Evolutionary conservation across 2,329 filamentous ascomycete species (phyloP).

Genomic region (Exophiala xenobiotica): DNA sequence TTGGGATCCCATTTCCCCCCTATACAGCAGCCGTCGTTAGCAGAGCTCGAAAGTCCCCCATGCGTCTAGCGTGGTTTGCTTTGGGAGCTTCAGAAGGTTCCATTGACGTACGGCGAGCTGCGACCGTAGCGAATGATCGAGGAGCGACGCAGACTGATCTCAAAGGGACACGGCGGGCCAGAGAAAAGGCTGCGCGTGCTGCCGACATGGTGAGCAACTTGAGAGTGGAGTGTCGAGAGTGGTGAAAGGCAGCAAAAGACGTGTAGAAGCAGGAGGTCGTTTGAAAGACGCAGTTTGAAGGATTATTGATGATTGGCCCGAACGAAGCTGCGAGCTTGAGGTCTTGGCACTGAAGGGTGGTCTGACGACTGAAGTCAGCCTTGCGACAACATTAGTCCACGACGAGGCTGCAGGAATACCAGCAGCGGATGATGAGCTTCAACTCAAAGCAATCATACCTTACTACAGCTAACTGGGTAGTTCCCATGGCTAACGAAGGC

Average conservation of each 20-base stretch:
- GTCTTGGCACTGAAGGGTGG: conserved; percentile 7
- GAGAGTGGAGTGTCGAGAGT: conserved; percentile 22
- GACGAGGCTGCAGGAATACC: not conserved
- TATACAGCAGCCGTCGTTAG: conserved; percentile 24
- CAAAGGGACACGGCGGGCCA: conserved; percentile 47
- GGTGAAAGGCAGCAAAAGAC: not conserved
- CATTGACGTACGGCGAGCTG: conserved; percentile 47
- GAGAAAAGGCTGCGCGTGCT: conserved; percentile 47
- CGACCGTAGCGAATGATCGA: conserved; percentile 47
- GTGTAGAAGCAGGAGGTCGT: conserved; percentile 1
- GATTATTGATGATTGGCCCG: conserved; percentile 8
- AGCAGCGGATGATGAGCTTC: not conserved
- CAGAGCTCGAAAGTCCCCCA: conserved; percentile 9
- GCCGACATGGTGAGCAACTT: conserved; percentile 43
- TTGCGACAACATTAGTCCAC: not conserved
- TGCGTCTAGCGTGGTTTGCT: no score
- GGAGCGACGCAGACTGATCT: conserved; percentile 38
- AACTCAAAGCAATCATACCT: not conserved
- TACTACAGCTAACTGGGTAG: not conserved
- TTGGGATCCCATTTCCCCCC: conserved; percentile 42
- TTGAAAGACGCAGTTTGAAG: conserved; percentile 6
- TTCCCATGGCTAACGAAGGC: not conserved
- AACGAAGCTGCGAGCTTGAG: conserved; percentile 6
- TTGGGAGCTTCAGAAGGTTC: conserved; percentile 17
- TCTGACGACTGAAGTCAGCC: not conserved